Evolutionary conservation across 2,329 filamentous ascomycete genomes (phyloP).

Genomic region (Zasmidium citrigriseum): DNA sequence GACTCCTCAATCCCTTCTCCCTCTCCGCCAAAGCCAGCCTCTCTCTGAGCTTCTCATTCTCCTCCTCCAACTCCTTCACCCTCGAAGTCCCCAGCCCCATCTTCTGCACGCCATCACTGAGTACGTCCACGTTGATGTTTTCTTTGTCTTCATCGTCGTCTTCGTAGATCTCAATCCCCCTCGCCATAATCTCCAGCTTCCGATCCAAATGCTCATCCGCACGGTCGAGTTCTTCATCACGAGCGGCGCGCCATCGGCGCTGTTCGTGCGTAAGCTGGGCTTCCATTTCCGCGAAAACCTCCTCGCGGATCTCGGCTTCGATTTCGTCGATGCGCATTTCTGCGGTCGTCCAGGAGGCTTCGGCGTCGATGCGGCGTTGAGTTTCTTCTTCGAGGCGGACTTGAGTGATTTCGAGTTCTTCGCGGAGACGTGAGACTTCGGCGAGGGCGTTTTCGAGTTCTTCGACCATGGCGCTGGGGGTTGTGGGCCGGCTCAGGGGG

Average conservation of each 20-base stretch:
- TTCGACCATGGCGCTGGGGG: slow-evolving; percentile 50
- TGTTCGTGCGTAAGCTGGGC: slow-evolving; percentile 71
- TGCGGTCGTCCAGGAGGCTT: slow-evolving; percentile 69
- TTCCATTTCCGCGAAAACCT: slow-evolving; percentile 87
- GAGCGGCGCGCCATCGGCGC: slow-evolving; percentile 75
- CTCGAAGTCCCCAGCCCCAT: slow-evolving; percentile 15
- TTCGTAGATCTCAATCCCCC: slow-evolving; percentile 51
- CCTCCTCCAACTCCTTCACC: slow-evolving; percentile 43
- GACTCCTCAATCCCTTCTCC: slow-evolving; percentile 43
- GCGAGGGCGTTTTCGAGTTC: slow-evolving; percentile 81
- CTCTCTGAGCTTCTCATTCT: slow-evolving; percentile 46
- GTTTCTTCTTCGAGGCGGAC: slow-evolving; percentile 70
- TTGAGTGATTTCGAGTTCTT: slow-evolving; percentile 75
- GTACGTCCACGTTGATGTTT: slow-evolving; percentile 17
- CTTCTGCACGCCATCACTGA: slow-evolving; percentile 9
- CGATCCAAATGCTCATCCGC: slow-evolving; percentile 83
- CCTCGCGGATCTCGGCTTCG: slow-evolving; percentile 84
- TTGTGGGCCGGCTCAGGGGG: slow-evolving; percentile 42
- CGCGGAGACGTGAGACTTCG: slow-evolving; percentile 76
- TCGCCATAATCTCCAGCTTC: slow-evolving; percentile 75
- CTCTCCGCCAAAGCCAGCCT: slow-evolving; percentile 43
- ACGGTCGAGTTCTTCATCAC: slow-evolving; percentile 74
- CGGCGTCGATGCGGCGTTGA: slow-evolving; percentile 68
- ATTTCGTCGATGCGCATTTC: slow-evolving; percentile 69
- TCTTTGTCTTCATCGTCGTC: slow-evolving; percentile 35